Evolutionary conservation across 1,284 basidiomycete genomes (phyloP).

Genomic region (Phlebopus sp.): DNA sequence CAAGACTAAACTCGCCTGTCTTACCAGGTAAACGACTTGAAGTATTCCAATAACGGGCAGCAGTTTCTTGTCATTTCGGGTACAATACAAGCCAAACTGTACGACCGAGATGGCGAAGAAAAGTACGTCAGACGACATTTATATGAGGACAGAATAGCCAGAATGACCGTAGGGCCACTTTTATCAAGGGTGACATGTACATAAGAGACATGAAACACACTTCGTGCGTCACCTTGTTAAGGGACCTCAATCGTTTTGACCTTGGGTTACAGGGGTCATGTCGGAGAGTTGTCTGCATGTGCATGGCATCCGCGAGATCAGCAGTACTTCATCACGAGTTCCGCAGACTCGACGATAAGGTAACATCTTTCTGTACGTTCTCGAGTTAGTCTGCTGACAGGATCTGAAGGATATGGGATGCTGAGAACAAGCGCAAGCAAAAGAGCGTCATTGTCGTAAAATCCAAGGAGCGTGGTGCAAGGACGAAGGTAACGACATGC

Average conservation of each 20-base stretch:
- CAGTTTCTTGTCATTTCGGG: conserved; percentile 86
- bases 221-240: conserved; percentile 50
- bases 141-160: conserved; percentile 37
- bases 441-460: conserved; percentile 94
- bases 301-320: conserved; percentile 88
- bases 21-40: conserved; percentile 80
- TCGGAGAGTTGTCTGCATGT: conserved; percentile 87
- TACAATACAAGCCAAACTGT: conserved; percentile 85
- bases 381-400: conserved; percentile 7
- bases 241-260: conserved; percentile 11
- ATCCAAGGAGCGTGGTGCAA: conserved; percentile 92
- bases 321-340: conserved; percentile 85
- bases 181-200: conserved; percentile 95
- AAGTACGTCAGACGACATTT: conserved; percentile 52
- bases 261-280: conserved; percentile 73
- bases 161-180: conserved; percentile 71
- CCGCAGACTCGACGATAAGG: conserved; percentile 94
- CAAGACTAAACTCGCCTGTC: conserved; percentile 6
- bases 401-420: conserved; percentile 83
- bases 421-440: conserved; percentile 84
- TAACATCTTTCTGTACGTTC: conserved; percentile 33
- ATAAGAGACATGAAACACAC: conserved; percentile 99
- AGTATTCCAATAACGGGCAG: conserved; percentile 84
- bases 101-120: conserved; percentile 87
- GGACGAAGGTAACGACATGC: conserved; percentile 89